Base-by-base conservation (phyloP, 1,284 basidiomycete species). In the Naganishia sp. region DNA sequence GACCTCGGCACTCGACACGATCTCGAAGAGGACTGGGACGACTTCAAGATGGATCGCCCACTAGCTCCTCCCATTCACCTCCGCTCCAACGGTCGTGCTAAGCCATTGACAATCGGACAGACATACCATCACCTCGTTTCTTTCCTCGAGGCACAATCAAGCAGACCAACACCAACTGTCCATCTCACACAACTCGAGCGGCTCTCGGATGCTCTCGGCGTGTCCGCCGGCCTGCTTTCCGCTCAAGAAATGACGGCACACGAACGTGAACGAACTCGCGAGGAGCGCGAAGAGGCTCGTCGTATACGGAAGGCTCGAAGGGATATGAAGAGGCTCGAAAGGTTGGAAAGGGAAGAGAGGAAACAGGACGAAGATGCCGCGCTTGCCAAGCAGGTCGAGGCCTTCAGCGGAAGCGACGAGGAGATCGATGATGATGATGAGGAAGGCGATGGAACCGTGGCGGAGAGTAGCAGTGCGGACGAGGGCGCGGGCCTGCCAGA, bases 101-200 rank as follows among this genome's bases (percentile, higher is more conserved):
- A 68, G 13, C 72, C 71, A 50, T 63, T 78, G 45, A 67, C 71
- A 6, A 28, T 73, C 18, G 60, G 53, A 28, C 58, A 72, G 41
- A 72, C 75, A 1, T 77, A 72, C 65, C 54, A 68, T 25, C 73
- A 74, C 43, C 70, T 79, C n/a, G 56, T 70, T 11, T 46, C 62
- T 32, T 77, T 77, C 60, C 71, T 77, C 41, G 55, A 63, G 15
- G 49, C 68, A 15, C 63, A 65, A 43, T 41, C 65, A 11, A 57
- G 54, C 32, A 46, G 54, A 42, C 53, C 63, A 39, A 60, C 57
- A 18, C 42, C 71, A 15, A 72, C 72, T 10, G 72, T 76, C 6
- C 67, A 72, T 15, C 73, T 74, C 23, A 78, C 77, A 2, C 78
- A 80, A 64, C 72, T 80, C 25, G 77, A 79, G 65, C 70, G 78